phyloP scores from a whole-genome alignment of 345 rosid genomes.

The Melaleuca quinquenervia region DNA sequence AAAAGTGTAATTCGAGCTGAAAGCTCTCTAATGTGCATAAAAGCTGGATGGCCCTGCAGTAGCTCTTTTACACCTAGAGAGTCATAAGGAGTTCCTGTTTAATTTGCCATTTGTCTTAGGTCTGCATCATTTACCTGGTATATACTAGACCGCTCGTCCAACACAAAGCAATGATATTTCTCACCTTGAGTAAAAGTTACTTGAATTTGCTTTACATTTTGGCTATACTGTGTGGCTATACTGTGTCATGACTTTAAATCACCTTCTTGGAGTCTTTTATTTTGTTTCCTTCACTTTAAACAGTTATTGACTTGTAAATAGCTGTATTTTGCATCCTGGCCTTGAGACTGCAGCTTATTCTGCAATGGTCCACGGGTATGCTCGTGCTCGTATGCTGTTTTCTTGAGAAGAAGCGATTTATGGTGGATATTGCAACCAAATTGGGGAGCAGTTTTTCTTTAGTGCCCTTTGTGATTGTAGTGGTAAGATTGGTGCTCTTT shows the following conservation, averaged over 20 bases:
- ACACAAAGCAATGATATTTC: background rate
- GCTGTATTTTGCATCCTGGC: constrained; percentile 34
- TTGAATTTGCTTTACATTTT: background rate
- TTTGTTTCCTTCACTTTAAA: constrained; percentile 23
- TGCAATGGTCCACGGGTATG: constrained; percentile 88
- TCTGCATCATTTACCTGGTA: background rate
- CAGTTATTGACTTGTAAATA: constrained; percentile 38
- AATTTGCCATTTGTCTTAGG: background rate
- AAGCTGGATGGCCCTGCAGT: background rate
- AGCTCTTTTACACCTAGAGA: background rate
- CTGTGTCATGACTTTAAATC: constrained; percentile 1
- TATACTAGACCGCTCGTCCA: background rate
- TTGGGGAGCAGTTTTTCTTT: constrained; percentile 96
- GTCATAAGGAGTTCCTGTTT: background rate
- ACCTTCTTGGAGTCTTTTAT: constrained; percentile 3
- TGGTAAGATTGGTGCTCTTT: constrained; percentile 38
- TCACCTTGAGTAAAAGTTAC: background rate
- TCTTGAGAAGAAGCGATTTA: constrained; percentile 54
- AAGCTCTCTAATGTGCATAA: background rate
- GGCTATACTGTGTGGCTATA: background rate
- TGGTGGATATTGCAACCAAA: constrained; percentile 64
- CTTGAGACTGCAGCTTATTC: constrained; percentile 91
- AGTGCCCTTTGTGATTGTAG: constrained; percentile 78
- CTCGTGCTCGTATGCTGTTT: constrained; percentile 76
- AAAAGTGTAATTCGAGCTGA: background rate